A percentile compares a stretch with the other conserved stretches of the same genome.
These are phyloP conservation scores for Daedaleopsis sinensis DNA, from an alignment of 768 basidiomycete species.

Conservation along the genomic window DNA sequence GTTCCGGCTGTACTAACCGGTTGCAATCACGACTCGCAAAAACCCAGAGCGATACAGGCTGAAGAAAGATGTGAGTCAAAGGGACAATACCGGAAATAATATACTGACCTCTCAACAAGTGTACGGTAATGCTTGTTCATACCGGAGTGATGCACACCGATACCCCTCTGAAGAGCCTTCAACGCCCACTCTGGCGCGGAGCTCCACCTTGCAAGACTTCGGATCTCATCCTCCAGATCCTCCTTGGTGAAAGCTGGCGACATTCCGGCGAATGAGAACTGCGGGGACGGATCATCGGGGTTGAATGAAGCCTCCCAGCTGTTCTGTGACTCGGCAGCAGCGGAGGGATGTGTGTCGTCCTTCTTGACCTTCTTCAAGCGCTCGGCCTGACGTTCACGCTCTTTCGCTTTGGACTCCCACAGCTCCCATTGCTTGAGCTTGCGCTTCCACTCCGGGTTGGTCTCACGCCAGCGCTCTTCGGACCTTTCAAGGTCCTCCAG, in stretches of 20 bases:
- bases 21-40: conserved; percentile 67
- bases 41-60: conserved; percentile 67
- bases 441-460: conserved; percentile 48
- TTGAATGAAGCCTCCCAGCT: conserved; percentile 61
- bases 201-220: conserved; percentile 37
- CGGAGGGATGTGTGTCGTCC: conserved; percentile 32
- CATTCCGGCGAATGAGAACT: conserved; percentile 61
- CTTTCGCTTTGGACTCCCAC: conserved; percentile 51
- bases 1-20: conserved; percentile 38
- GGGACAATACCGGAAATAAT: neutral
- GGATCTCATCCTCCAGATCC: conserved; percentile 54
- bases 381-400: conserved; percentile 48
- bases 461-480: conserved; percentile 53
- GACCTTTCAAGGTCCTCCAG: conserved; percentile 38
- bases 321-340: conserved; percentile 25
- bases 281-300: conserved; percentile 55
- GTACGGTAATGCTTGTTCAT: conserved; percentile 66
- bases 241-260: conserved; percentile 45
- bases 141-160: conserved; percentile 72
- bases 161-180: conserved; percentile 55
- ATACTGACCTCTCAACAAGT: conserved; percentile 54
- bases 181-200: conserved; percentile 47
- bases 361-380: conserved; percentile 43
- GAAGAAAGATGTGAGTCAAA: neutral
- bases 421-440: conserved; percentile 54